Percentiles rank a stretch among this genome's conserved stretches.
Evolutionary conservation across 1,284 basidiomycete species (phyloP).

Genomic region (Moniliophthora roreri): DNA sequence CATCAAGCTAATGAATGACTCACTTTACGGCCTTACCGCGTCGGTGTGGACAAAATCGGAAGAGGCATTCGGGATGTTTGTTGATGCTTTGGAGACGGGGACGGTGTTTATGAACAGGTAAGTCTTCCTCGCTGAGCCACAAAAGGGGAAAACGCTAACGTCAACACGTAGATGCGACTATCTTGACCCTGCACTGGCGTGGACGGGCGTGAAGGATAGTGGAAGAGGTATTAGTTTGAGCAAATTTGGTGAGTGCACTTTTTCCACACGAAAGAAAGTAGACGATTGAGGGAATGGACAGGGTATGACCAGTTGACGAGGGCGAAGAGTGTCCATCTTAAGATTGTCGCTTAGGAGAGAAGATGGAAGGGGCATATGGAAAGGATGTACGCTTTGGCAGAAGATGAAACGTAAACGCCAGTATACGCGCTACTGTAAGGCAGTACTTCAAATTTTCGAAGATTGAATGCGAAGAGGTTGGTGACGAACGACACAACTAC

Average conservation of each 20-base stretch:
- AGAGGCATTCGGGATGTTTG: constrained; percentile 67
- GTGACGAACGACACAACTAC: too few species aligned
- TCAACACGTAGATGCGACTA: constrained; percentile 81
- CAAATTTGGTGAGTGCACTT: constrained; percentile 70
- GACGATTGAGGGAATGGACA: constrained; percentile 17
- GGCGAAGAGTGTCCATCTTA: constrained; percentile 53
- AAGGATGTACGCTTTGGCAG: too few species aligned
- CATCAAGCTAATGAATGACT: constrained; percentile 91
- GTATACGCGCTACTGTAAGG: too few species aligned
- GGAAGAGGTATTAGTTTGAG: constrained; percentile 90
- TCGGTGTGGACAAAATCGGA: constrained; percentile 89
- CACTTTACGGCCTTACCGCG: constrained; percentile 91
- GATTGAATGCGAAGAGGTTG: too few species aligned
- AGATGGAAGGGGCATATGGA: too few species aligned
- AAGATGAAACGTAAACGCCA: too few species aligned
- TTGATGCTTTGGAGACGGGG: constrained; percentile 79
- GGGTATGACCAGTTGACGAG: constrained; percentile 61
- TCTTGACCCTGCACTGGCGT: constrained; percentile 88
- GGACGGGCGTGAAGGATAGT: constrained; percentile 93
- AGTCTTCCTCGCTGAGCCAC: constrained; percentile 7
- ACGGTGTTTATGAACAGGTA: constrained; percentile 91
- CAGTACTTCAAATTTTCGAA: too few species aligned
- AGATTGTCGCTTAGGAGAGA: too few species aligned
- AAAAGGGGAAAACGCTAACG: neutral
- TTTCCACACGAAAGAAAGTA: neutral